Base-by-base conservation (phyloP, 305 asterid genomes). In the Nicotiana rustica region DNA sequence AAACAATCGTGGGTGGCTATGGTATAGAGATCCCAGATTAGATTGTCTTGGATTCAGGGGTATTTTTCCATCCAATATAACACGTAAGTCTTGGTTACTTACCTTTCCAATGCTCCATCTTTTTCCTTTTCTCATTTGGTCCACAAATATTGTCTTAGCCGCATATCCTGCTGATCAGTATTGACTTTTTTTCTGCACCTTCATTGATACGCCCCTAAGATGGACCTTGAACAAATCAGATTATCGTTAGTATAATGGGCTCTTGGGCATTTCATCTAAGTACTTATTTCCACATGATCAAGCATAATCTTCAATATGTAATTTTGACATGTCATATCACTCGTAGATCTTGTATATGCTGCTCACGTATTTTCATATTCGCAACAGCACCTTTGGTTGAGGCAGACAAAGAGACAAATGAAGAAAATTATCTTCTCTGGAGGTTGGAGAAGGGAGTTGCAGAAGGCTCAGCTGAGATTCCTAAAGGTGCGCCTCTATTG, bases 371-470 rank as follows among this genome's bases (percentile, higher is more conserved):
- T 2, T 38, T 75, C 17, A 75, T 25, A 75, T 75, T 75, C 84
- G 76, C 80, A 84, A 87, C 93, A 95, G 98, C 99, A 59, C 99
- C 97, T 68, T 87, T 92, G 77, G 96, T 95, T 68, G 99, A 94
- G 86, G 93, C 89, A 12, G 95, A 90, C 82, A 89, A 94, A 88
- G 93, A 90, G 86, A 91, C 97, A 0, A 91, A 85, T 44, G 98
- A 93, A 87, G 91, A 87, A 10, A 90, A 93, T 77, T 94, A 78
- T 87, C 88, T 92, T 89, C 93, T 90, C 29, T 94, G 97, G 98
- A 94, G 99, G 86, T 83, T 94, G 85, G 97, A 93, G 91, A 90
- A 92, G 85, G 98, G 99, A 81, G 90, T 95, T 69, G 98, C 98
- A 2, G 99, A 94, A 89, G 99, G 99, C 84, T 82, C 99, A 25